phyloP scores from a whole-genome alignment of 495 filamentous ascomycete species.

The Amniculicola lignicola region DNA sequence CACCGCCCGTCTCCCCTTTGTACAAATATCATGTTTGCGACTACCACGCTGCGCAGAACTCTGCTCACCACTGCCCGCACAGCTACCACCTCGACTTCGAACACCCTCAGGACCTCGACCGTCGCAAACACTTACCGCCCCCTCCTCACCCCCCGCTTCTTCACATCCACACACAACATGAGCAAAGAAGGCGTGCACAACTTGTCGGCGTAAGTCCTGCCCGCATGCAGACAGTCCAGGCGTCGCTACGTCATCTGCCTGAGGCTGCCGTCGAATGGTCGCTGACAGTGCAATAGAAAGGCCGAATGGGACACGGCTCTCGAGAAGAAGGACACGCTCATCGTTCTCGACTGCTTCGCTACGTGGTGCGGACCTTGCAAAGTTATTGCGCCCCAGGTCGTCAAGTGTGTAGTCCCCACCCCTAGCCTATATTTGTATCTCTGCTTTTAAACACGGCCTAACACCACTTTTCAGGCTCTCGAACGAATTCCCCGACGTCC shows the following conservation, averaged over 20 bases:
- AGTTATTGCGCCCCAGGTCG: conserved; percentile 71
- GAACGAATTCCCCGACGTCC: conserved; percentile 52
- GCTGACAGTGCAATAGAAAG: conserved; percentile 46
- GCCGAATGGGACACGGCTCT: conserved; percentile 60
- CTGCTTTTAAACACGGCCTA: conserved; percentile 21
- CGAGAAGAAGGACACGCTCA: conserved; percentile 49
- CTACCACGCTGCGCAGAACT: conserved; percentile 32
- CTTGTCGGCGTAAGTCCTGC: conserved; percentile 45
- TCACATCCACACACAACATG: conserved; percentile 46
- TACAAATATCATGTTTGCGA: conserved; percentile 35
- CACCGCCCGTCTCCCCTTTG: background rate
- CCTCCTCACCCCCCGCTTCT: conserved; percentile 37
- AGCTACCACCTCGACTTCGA: conserved; percentile 17
- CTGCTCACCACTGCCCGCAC: conserved; percentile 36
- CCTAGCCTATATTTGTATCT: conserved; percentile 29
- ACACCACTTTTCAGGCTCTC: conserved; percentile 47
- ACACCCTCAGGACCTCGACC: conserved; percentile 34
- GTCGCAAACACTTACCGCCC: conserved; percentile 33
- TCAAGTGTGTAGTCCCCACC: conserved; percentile 49
- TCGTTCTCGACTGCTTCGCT: conserved; percentile 85
- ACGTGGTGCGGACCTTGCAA: conserved; percentile 97
- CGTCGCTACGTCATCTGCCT: conserved; percentile 3
- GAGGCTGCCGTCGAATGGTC: conserved; percentile 4
- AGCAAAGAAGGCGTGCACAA: conserved; percentile 58
- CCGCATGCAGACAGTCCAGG: background rate